phyloP scores from a whole-genome alignment of 768 basidiomycete species.

The Tulasnella sp. region DNA sequence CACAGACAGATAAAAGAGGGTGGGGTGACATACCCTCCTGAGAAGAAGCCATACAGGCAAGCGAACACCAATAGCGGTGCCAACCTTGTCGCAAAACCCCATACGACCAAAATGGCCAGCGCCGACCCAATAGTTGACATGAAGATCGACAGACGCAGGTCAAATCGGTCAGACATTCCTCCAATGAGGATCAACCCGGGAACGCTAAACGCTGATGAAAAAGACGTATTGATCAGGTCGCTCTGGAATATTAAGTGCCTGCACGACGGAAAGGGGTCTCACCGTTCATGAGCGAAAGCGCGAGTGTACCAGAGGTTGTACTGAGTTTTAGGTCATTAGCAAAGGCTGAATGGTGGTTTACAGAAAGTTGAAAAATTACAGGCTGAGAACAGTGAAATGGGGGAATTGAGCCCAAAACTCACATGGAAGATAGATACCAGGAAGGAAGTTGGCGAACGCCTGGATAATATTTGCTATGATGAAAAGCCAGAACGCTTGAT shows the following conservation, averaged over 20 bases:
- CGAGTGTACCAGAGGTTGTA: slow-evolving; percentile 13
- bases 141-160: slow-evolving; percentile 4
- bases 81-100: slow-evolving; percentile 9
- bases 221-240: neutral
- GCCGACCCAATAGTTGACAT: slow-evolving; percentile 9
- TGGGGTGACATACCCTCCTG: neutral
- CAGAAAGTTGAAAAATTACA: neutral
- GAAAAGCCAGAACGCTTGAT: slow-evolving; percentile 12
- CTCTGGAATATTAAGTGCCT: neutral
- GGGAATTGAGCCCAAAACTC: neutral
- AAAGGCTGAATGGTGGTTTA: slow-evolving; percentile 8
- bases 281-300: slow-evolving; percentile 13
- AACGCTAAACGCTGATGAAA: slow-evolving; percentile 1
- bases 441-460: slow-evolving; percentile 12
- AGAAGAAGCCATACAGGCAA: slow-evolving; percentile 13
- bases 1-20: neutral
- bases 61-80: slow-evolving; percentile 9
- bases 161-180: slow-evolving; percentile 9
- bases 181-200: slow-evolving; percentile 12
- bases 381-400: neutral
- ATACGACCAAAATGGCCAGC: slow-evolving; percentile 9
- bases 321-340: slow-evolving; percentile 10
- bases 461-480: slow-evolving; percentile 10
- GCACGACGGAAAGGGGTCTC: neutral
- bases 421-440: slow-evolving; percentile 13